Evolutionary conservation across 345 rosid species (phyloP).

Genomic region (Lepidium africanum): DNA sequence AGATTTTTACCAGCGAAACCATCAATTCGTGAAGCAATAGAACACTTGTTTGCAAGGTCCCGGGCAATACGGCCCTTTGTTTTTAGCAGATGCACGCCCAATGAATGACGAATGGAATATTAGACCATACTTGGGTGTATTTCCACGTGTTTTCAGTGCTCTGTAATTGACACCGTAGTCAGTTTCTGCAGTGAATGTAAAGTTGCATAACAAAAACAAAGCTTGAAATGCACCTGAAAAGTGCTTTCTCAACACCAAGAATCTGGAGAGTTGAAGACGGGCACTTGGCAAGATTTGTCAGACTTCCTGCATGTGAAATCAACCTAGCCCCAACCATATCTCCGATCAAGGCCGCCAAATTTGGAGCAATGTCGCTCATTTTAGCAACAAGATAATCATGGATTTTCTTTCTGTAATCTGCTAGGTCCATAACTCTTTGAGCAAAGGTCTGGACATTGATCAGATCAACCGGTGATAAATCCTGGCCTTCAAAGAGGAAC

Average conservation of each 20-base stretch:
- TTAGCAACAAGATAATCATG: constrained; percentile 77
- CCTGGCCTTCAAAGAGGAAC: constrained; percentile 55
- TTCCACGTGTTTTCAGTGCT: constrained; percentile 91
- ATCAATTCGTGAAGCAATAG: constrained; percentile 89
- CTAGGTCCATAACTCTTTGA: constrained; percentile 74
- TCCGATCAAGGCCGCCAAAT: constrained; percentile 85
- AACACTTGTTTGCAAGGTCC: constrained; percentile 90
- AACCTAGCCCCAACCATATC: constrained; percentile 89
- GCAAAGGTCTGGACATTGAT: constrained; percentile 79
- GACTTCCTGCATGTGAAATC: constrained; percentile 98
- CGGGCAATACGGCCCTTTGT: constrained; percentile 99
- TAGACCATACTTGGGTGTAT: constrained; percentile 92
- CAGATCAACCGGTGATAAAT: constrained; percentile 73
- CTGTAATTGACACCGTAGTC: constrained; percentile 28
- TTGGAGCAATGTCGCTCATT: constrained; percentile 95
- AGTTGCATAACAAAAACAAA: not conserved
- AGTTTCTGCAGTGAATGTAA: not conserved
- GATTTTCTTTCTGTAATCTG: constrained; percentile 83
- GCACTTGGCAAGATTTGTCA: constrained; percentile 91
- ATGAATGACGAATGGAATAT: constrained; percentile 93
- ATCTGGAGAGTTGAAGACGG: constrained; percentile 98
- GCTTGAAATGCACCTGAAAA: constrained; percentile 53
- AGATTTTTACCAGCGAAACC: constrained; percentile 65
- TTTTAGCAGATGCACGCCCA: constrained; percentile 79
- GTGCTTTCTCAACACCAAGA: constrained; percentile 94